Percentiles rank a stretch among this genome's conserved stretches.
Evolutionary conservation across 441 rosid species (phyloP).

Genomic region (Gossypium trilobum): DNA sequence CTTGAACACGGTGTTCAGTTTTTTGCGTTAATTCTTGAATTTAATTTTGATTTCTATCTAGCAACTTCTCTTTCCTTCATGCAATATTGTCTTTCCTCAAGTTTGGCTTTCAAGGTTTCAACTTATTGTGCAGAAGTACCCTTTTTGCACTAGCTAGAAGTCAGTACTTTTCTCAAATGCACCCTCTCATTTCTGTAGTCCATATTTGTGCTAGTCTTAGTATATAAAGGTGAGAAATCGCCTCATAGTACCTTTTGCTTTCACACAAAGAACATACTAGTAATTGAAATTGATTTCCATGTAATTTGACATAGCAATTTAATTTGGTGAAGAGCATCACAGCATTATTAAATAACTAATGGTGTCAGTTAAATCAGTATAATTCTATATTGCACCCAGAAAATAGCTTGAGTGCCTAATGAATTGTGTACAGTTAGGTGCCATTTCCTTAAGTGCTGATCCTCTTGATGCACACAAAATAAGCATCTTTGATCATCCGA

Average conservation of each 20-base stretch:
- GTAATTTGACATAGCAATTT: not conserved
- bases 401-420: not conserved
- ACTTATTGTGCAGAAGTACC: not conserved
- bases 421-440: not conserved
- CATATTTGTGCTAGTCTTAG: not conserved
- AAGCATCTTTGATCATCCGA: not conserved
- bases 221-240: not conserved
- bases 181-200: not conserved
- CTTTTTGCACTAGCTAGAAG: not conserved
- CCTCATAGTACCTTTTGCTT: not conserved
- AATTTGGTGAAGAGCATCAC: not conserved
- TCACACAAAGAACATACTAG: not conserved
- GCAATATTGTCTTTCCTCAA: not conserved
- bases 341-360: not conserved
- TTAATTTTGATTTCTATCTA: constrained; percentile 2
- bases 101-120: not conserved
- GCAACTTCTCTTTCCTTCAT: constrained; percentile 1
- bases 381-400: not conserved
- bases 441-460: not conserved
- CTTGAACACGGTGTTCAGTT: not conserved
- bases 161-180: constrained; percentile 7
- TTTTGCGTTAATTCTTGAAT: not conserved
- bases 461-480: not conserved
- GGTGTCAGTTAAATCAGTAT: not conserved
- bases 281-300: not conserved